A percentile compares a stretch with the other conserved stretches of the same genome.
Conservation (phyloP, 352 stramenopile genomes). For the Phytophthora sp. region DNA sequence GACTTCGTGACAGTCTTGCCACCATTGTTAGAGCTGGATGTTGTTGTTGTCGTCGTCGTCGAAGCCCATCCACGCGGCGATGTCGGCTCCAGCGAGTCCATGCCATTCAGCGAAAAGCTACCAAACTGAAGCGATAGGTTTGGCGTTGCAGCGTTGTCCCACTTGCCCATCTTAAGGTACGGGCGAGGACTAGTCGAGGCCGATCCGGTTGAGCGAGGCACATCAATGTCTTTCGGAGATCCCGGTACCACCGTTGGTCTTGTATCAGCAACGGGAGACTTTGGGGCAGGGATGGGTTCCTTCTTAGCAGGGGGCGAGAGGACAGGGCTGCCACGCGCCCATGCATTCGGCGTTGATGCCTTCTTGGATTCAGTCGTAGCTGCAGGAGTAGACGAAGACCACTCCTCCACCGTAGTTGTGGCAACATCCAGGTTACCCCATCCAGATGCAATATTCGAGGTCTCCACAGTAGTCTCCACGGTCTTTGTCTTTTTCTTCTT, state of each 20-base stretch:
- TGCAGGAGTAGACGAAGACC: conserved; percentile 43
- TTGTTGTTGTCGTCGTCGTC: conserved; percentile 48
- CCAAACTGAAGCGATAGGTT: conserved; percentile 89
- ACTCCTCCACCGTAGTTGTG: conserved; percentile 65
- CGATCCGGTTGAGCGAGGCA: conserved; percentile 38
- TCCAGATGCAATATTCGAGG: conserved; percentile 49
- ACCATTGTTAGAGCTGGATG: conserved; percentile 41
- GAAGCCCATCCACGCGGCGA: conserved; percentile 69
- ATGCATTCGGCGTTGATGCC: conserved; percentile 65
- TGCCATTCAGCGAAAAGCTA: conserved; percentile 84
- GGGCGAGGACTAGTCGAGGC: conserved; percentile 66
- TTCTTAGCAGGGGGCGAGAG: conserved; percentile 41
- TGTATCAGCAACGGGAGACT: conserved; percentile 40
- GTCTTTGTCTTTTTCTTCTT: conserved; percentile 54
- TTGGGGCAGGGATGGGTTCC: conserved; percentile 17
- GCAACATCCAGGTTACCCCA: conserved; percentile 78
- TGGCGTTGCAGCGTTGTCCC: conserved; percentile 67
- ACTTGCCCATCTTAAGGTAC: conserved; percentile 88
- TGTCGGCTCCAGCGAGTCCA: conserved; percentile 60
- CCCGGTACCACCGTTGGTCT: conserved; percentile 58
- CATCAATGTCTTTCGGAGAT: conserved; percentile 73
- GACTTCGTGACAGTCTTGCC: conserved; percentile 48
- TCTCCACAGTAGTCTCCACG: conserved; percentile 44
- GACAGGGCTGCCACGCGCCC: conserved; percentile 65
- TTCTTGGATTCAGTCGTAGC: conserved; percentile 57